Conservation (phyloP, 148 eudicot species). For the Heliamphora exappendiculata region DNA sequence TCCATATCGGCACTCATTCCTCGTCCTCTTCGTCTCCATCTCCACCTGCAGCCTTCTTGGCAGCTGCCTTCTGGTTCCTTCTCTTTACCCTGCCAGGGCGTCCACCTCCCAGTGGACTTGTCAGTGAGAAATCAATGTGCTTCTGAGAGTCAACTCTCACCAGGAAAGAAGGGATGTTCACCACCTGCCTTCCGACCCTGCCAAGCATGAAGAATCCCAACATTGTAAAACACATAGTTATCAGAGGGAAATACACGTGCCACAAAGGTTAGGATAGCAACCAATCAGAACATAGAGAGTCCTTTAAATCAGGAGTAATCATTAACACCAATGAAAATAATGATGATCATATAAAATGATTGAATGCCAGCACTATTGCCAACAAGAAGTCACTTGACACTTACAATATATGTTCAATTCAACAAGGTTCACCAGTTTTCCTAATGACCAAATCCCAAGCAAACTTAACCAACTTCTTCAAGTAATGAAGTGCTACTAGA, state of each 20-base stretch:
- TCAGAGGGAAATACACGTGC: background rate
- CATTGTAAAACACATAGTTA: background rate
- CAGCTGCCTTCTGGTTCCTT: conserved; percentile 42
- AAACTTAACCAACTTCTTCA: background rate
- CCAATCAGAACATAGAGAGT: background rate
- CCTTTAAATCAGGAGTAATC: background rate
- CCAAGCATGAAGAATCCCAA: conserved; percentile 1
- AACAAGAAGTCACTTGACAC: background rate
- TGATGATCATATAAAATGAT: background rate
- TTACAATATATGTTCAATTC: too few species aligned
- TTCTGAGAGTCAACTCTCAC: conserved; percentile 40
- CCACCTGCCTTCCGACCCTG: conserved; percentile 44
- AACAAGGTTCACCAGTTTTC: background rate
- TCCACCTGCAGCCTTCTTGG: conserved; percentile 36
- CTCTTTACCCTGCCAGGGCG: conserved; percentile 40
- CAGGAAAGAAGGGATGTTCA: conserved; percentile 35
- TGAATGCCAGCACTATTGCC: background rate
- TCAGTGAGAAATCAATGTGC: conserved; percentile 33
- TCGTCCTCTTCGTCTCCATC: conserved; percentile 39
- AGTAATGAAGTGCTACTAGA: background rate
- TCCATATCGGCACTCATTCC: conserved; percentile 16
- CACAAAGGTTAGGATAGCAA: background rate
- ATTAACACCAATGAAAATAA: background rate
- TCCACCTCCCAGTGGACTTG: conserved; percentile 42
- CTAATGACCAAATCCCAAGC: background rate